These are phyloP conservation scores for Mortierella antarctica DNA, from an alignment of 192 early-diverging fungal species.

Conservation along the genomic window DNA sequence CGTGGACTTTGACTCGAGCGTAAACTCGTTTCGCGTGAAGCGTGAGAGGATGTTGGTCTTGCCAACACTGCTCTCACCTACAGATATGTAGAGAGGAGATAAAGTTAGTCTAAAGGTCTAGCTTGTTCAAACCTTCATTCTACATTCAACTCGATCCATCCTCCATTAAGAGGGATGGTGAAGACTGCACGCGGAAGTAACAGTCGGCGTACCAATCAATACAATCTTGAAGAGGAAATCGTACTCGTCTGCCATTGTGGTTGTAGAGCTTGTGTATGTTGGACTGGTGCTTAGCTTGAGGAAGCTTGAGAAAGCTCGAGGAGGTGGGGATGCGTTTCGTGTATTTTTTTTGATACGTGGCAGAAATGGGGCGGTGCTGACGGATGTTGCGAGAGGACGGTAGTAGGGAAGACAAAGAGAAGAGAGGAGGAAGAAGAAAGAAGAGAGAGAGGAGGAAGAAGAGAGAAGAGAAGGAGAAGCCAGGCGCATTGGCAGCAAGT, in stretches of 20 bases:
- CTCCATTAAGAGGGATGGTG: too few relatives aligned
- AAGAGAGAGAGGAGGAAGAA: background rate
- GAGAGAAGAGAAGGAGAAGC: background rate
- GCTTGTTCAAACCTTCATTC: too few relatives aligned
- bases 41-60: slow-evolving; percentile 65
- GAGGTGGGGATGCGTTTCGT: background rate
- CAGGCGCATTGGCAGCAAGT: too few relatives aligned
- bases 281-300: too few relatives aligned
- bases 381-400: background rate
- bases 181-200: too few relatives aligned
- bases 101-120: background rate
- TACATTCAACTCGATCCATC: too few relatives aligned
- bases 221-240: slow-evolving; percentile 74
- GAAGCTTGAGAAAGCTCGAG: too few relatives aligned
- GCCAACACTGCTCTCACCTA: slow-evolving; percentile 61
- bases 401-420: background rate
- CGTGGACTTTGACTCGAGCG: slow-evolving; percentile 62
- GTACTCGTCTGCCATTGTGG: slow-evolving; percentile 63
- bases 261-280: background rate
- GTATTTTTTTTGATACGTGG: background rate
- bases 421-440: background rate
- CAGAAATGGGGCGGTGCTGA: background rate
- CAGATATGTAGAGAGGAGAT: background rate
- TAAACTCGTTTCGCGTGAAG: slow-evolving; percentile 66
- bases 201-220: slow-evolving; percentile 62